Evolutionary conservation across 106 monocot species (phyloP), one percentile per base, ranked within the genome.

Genomic region (Narthecium ossifragum): DNA sequence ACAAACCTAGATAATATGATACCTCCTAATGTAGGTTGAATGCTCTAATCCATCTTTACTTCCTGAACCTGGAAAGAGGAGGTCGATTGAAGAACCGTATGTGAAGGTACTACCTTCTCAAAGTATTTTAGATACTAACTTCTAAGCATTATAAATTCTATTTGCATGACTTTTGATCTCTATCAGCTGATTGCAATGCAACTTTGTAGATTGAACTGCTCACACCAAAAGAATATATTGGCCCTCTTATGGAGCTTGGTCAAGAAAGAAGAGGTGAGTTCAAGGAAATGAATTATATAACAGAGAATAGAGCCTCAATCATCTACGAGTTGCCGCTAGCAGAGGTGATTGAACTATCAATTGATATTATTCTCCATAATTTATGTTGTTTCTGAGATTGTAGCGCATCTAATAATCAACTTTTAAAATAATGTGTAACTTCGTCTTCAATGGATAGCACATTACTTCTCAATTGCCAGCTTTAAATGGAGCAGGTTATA

Each of bases 181-280:
- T 59, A 30, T 10, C 36, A 14, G 15, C 17, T 55, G 46, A 26
- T 30, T 53, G 47, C 7, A 48, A 50, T 24, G 54, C 23, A 17
- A 54, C 24, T 64, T 23, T 83, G 61, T 59, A 93, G 93, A 85
- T 93, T 70, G 93, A 93, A 68, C 68, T 94, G 88, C 79, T 94
- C 14, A 83, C 93, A 29, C 93, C 93, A 62, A 94, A 89, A 55
- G 89, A 96, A 39, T 96, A 84, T 47, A 90, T 96, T 61, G 90
- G 94, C 40, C 39, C 94, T 51, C 77, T 90, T 55, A 96, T 90
- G 94, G 94, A 96, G 65, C 94, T 96, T 66, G 94, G 62, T 68
- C 94, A 96, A 81, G 94, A 96, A 26, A 62, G 94, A 78, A 90
- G 94, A 84, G 94, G 94, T 24, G 68, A 62, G 23, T 96, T 96